Evolutionary conservation across 495 filamentous ascomycete genomes (phyloP), one percentile per base, ranked within the genome.

Genomic region (Penicillium flavigenum): DNA sequence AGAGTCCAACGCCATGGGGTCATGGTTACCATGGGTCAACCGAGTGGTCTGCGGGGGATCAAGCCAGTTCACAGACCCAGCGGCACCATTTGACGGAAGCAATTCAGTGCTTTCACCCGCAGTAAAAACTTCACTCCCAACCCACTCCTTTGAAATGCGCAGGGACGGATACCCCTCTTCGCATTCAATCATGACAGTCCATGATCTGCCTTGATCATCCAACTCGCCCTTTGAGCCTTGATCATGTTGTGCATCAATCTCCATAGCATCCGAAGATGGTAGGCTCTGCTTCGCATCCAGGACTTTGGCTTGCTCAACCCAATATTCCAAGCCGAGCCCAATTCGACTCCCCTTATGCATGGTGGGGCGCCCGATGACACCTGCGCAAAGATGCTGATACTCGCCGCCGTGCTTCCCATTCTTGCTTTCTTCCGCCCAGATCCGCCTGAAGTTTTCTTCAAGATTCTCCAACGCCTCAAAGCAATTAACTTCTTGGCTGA

Each of bases 381-480:
- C 73, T 50, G 60, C 71, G 57, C 70, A 83, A 19, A 74, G 64
- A 57, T 75, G 76, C 12, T 83, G 80, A 34, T 84, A 78, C n/a
- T 66, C 66, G 54, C 79, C 79, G 5, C 67, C 63, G 27, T 64
- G 72, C 55, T 80, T 72, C 2, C 72, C 57, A 0, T 72, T 70
- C n/a, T 82, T 79, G 49, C 78, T 69, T 45, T 83, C 79, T 54
- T 74, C 74, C 12, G 73, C 69, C 71, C 81, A 77, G 8, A 86
- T 61, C 52, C 81, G 83, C 65, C 84, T 82, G 47, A 86, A 85
- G 83, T 60, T 86, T 69, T 72, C 88, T 83, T 60, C 94, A 62
- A 98, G 78, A 7, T 91, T 91, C 31, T 88, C 88, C 16, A 97
- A 79, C 6, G 92, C 94, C 70, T 94, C 90, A 66, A 92, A 91